A percentile compares a stretch with the other conserved stretches of the same genome.
phyloP scores from a whole-genome alignment of 2,329 filamentous ascomycete genomes.

The Exophiala lecanii-corni region DNA sequence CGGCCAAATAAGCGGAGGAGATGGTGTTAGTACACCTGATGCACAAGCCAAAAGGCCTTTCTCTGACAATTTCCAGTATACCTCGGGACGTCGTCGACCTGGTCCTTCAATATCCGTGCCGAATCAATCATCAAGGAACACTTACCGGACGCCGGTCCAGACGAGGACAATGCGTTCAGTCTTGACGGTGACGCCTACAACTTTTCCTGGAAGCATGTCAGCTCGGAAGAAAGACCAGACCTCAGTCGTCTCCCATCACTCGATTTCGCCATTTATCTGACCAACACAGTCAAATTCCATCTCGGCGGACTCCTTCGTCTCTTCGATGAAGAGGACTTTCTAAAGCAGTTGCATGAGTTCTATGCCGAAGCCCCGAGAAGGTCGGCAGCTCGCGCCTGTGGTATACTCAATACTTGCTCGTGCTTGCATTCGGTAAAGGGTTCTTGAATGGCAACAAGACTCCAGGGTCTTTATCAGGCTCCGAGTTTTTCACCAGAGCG shows the following conservation, averaged over 20 bases:
- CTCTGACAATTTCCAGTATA: conserved; percentile 31
- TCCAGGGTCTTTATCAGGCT: conserved; percentile 41
- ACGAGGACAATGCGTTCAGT: conserved; percentile 35
- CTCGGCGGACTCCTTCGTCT: conserved; percentile 51
- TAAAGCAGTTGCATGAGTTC: conserved; percentile 40
- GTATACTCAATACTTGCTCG: conserved; percentile 52
- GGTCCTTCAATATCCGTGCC: conserved; percentile 50
- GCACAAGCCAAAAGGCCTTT: neutral
- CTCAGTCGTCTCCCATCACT: conserved; percentile 43
- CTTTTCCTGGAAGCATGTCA: conserved; percentile 46
- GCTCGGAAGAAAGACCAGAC: conserved; percentile 31
- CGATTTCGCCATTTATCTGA: conserved; percentile 50
- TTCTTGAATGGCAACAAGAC: conserved; percentile 41
- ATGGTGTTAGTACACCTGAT: neutral
- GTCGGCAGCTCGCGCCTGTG: conserved; percentile 37
- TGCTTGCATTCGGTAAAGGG: conserved; percentile 54
- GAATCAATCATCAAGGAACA: conserved; percentile 46
- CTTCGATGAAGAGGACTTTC: conserved; percentile 51
- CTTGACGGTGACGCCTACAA: conserved; percentile 52
- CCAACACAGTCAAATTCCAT: conserved; percentile 55
- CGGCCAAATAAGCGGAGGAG: conserved; percentile 1
- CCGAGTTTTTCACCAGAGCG: conserved; percentile 44
- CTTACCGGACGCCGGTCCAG: conserved; percentile 40
- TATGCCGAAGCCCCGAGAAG: conserved; percentile 34
- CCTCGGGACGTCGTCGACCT: conserved; percentile 53